phyloP scores from a whole-genome alignment of 768 basidiomycete genomes.

The Baorangia bicolor region DNA sequence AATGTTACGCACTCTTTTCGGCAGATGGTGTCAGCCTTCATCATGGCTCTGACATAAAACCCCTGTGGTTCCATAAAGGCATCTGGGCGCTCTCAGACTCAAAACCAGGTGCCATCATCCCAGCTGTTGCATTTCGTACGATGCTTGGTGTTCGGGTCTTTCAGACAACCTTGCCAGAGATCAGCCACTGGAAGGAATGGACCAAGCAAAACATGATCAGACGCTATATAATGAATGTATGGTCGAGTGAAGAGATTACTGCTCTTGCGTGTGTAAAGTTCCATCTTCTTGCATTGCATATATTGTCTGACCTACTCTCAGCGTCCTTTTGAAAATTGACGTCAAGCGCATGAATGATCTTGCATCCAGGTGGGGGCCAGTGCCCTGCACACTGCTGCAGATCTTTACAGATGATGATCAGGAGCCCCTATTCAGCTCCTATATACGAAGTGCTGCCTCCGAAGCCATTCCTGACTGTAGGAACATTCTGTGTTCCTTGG shows the following conservation, averaged over 20 bases:
- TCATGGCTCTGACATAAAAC: not conserved
- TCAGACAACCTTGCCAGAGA: conserved; percentile 1
- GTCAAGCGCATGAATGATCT: not conserved
- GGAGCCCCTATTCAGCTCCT: not conserved
- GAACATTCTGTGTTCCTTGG: not conserved
- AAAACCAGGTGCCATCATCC: not conserved
- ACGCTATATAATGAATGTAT: conserved; percentile 4
- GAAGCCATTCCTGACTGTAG: not conserved
- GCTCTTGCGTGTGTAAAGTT: conserved; percentile 2
- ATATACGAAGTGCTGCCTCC: not conserved
- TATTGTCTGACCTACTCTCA: not conserved
- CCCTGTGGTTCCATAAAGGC: not conserved
- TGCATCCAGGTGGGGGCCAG: not conserved
- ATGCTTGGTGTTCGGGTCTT: not conserved
- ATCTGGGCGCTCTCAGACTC: conserved; percentile 7
- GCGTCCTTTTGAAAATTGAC: not conserved
- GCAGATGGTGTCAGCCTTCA: not conserved
- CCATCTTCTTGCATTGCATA: not conserved
- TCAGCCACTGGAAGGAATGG: conserved; percentile 4
- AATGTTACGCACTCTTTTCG: conserved; percentile 1
- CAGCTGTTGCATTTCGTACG: not conserved
- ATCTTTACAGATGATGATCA: not conserved
- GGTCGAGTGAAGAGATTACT: not conserved
- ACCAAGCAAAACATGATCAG: not conserved
- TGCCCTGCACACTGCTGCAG: not conserved